These are phyloP conservation scores for Phytophthora capsici DNA, from an alignment of 352 stramenopile genomes.

Conservation along the genomic window DNA sequence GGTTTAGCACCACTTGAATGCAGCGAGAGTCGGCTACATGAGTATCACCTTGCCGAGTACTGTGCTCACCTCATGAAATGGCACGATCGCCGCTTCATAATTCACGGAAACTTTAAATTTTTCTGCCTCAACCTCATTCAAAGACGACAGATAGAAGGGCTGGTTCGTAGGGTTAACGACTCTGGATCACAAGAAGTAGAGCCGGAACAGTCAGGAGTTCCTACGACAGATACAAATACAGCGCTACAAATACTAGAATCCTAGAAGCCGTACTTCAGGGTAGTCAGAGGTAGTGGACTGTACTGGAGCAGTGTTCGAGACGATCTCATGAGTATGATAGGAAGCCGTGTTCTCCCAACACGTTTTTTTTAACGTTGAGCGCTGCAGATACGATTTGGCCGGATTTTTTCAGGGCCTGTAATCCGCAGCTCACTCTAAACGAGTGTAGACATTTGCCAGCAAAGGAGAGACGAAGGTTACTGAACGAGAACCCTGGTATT, in stretches of 20 bases:
- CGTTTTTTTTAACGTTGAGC: slow-evolving; percentile 36
- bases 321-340: slow-evolving; percentile 18
- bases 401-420: slow-evolving; percentile 28
- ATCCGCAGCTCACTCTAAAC: slow-evolving; percentile 4
- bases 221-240: background rate
- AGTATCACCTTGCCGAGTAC: slow-evolving; percentile 12
- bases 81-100: slow-evolving; percentile 11
- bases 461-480: background rate
- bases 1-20: background rate
- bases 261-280: slow-evolving; percentile 7
- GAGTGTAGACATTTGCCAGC: background rate
- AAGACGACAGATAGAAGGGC: slow-evolving; percentile 6
- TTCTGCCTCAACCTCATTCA: slow-evolving; percentile 20
- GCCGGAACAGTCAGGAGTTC: background rate
- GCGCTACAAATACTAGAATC: slow-evolving; percentile 6
- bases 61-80: too few species aligned
- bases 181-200: background rate
- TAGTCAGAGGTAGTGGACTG: slow-evolving; percentile 7
- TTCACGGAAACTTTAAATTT: slow-evolving; percentile 17
- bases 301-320: slow-evolving; percentile 10
- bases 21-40: background rate
- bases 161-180: slow-evolving; percentile 3
- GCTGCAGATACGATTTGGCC: slow-evolving; percentile 39
- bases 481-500: slow-evolving; percentile 31
- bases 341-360: slow-evolving; percentile 7